Evolutionary conservation across 768 basidiomycete genomes (phyloP), one percentile per base, ranked within the genome.

Genomic region (Lactifluus subvellereus): DNA sequence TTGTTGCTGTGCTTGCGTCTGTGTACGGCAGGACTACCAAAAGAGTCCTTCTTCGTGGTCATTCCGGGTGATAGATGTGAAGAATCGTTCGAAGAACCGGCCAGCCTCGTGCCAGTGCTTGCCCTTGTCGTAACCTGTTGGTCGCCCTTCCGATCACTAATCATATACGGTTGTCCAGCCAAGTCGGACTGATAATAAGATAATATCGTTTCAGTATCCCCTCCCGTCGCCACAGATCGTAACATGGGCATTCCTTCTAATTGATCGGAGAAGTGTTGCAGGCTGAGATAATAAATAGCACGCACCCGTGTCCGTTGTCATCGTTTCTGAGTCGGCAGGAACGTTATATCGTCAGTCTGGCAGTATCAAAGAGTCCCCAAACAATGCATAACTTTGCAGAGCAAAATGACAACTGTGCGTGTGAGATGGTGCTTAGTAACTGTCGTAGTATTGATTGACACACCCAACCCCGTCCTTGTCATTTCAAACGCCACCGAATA

Each of bases 141-240:
- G 48, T 50, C 14, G 30, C n/a, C 62, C 60, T 43, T 66, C 69
- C 37, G 67, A 47, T 61, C 60, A 11, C 20, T 20, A 5, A 3
- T 27, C 53, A 67, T 62, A 66, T 70, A 74, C 7, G 71, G 67
- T 56, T 73, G 73, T 27, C 69, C 71, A 64, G 84, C 79, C 60
- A 80, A 74, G 61, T 82, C 74, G 8, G 84, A 83, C 69, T 83
- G 78, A 74, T 84, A 85, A 71, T 83, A 81, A 20, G 79, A 79
- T 56, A 82, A 70, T 64, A 81, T 79, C 52, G 73, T 71, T 53
- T 81, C 79, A 35, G 78, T 75, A 50, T 82, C 80, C 56, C 69
- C 70, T 45, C 74, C 73, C 9, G 67, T 63, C 27, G 69, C 37
- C 47, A 51, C 69, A 43, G 72, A 71, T 48, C 73, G 71, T 54